Evolutionary conservation across 805 yeast genomes (phyloP).

Genomic region (Candida caryicola): DNA sequence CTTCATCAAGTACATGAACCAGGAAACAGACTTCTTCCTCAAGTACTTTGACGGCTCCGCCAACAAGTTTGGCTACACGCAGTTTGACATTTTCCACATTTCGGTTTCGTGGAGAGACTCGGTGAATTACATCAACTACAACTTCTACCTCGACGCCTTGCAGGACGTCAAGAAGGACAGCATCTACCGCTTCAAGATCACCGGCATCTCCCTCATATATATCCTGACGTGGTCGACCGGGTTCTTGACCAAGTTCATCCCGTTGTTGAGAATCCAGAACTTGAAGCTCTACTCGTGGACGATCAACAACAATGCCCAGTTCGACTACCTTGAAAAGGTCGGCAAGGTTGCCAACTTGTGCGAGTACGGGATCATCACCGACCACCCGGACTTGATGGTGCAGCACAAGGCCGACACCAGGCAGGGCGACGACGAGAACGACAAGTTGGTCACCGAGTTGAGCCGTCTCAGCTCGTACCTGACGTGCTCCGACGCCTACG

Average conservation of each 20-base stretch:
- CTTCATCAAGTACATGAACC: conserved; percentile 38
- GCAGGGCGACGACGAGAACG: conserved; percentile 1
- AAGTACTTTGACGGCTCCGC: conserved; percentile 14
- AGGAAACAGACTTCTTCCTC: conserved; percentile 32
- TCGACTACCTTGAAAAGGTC: conserved; percentile 28
- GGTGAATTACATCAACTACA: conserved; percentile 32
- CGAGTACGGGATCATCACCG: conserved; percentile 38
- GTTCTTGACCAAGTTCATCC: conserved; percentile 35
- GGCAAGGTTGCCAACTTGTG: conserved; percentile 21
- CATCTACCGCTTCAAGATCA: conserved; percentile 19
- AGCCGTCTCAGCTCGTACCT: conserved; percentile 8
- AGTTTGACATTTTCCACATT: conserved; percentile 37
- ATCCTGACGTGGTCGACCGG: conserved; percentile 36
- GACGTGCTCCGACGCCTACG: conserved; percentile 5
- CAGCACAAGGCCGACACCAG: conserved; percentile 10
- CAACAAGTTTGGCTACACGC: conserved; percentile 18
- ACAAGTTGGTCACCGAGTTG: conserved; percentile 7
- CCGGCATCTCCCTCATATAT: conserved; percentile 39
- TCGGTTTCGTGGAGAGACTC: conserved; percentile 34
- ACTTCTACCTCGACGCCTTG: conserved; percentile 28
- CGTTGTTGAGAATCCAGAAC: conserved; percentile 30
- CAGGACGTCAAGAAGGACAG: conserved; percentile 14
- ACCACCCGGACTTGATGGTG: conserved; percentile 34
- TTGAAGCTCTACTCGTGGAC: conserved; percentile 41
- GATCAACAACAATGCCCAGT: conserved; percentile 34